These are phyloP conservation scores for Coprinopsis strossmayeri DNA, from an alignment of 768 basidiomycete genomes.

Conservation along the genomic window DNA sequence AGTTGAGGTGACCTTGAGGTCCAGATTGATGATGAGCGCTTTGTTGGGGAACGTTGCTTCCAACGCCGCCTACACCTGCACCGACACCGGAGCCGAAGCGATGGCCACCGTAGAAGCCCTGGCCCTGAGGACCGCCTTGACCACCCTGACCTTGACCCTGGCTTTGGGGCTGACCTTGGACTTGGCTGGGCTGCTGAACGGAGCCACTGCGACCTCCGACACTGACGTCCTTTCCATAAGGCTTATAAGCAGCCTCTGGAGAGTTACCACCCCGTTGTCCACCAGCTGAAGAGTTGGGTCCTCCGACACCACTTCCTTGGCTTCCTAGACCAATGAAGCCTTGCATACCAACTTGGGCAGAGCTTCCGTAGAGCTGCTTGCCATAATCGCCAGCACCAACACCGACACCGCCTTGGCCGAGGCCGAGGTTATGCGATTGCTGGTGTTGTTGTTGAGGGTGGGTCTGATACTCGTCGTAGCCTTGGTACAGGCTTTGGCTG, in stretches of 20 bases:
- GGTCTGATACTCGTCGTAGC: conserved; percentile 42
- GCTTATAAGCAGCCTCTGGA: conserved; percentile 72
- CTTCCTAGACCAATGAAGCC: conserved; percentile 63
- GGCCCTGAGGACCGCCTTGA: conserved; percentile 45
- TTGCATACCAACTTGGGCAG: conserved; percentile 48
- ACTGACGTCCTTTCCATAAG: conserved; percentile 64
- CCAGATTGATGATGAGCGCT: conserved; percentile 34
- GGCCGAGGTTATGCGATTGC: conserved; percentile 39
- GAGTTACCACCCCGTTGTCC: conserved; percentile 51
- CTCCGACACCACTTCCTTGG: conserved; percentile 31
- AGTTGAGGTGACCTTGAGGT: conserved; percentile 54
- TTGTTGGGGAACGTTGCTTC: conserved; percentile 34
- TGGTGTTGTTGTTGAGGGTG: conserved; percentile 54
- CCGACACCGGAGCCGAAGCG: conserved; percentile 34
- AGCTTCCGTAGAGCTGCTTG: conserved; percentile 41
- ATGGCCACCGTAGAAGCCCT: conserved; percentile 42
- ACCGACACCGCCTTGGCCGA: conserved; percentile 33
- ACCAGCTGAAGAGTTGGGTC: conserved; percentile 30
- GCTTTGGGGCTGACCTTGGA: conserved; percentile 48
- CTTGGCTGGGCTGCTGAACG: conserved; percentile 39
- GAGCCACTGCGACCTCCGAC: conserved; percentile 34
- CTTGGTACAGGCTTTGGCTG: conserved; percentile 55
- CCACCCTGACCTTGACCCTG: conserved; percentile 39
- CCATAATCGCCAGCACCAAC: conserved; percentile 33
- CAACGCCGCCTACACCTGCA: conserved; percentile 21